Conservation (phyloP, 208 protist genomes). For the Acanthamoeba culbertsoni region DNA sequence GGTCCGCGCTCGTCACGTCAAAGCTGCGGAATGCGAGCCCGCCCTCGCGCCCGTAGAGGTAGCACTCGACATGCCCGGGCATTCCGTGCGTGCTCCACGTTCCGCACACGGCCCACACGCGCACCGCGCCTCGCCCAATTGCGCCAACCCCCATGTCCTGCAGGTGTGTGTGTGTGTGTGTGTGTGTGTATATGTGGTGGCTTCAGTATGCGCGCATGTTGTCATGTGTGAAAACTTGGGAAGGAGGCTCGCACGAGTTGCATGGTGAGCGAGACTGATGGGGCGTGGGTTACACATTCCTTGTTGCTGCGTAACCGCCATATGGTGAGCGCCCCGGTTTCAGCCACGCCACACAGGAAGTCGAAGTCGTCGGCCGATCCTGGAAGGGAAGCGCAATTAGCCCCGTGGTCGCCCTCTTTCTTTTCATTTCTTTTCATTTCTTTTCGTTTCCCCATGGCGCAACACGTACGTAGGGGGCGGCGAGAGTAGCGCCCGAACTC, state of each 20-base stretch:
- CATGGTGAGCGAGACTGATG: background rate
- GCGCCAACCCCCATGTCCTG: background rate
- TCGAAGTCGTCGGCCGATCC: background rate
- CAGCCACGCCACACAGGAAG: conserved; percentile 14
- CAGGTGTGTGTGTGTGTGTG: background rate
- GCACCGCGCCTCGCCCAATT: background rate
- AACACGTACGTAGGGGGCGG: background rate
- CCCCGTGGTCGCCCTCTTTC: too few relatives aligned
- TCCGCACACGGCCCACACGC: background rate
- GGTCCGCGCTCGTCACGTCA: background rate
- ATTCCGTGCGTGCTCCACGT: background rate
- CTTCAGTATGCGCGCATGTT: too few relatives aligned
- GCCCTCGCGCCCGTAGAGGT: background rate
- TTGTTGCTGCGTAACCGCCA: conserved; percentile 6
- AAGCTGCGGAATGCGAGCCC: background rate
- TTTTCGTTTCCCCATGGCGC: too few relatives aligned
- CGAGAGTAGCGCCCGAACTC: background rate
- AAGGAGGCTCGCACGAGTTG: conserved; percentile 27
- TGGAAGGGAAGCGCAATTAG: background rate
- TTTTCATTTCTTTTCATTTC: too few relatives aligned
- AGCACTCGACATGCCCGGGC: background rate
- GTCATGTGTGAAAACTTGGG: too few relatives aligned
- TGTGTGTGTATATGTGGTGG: background rate
- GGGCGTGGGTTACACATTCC: background rate
- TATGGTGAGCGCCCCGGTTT: background rate